These are phyloP conservation scores for Pythium coloratum DNA, from an alignment of 352 stramenopile species.

Conservation along the genomic window DNA sequence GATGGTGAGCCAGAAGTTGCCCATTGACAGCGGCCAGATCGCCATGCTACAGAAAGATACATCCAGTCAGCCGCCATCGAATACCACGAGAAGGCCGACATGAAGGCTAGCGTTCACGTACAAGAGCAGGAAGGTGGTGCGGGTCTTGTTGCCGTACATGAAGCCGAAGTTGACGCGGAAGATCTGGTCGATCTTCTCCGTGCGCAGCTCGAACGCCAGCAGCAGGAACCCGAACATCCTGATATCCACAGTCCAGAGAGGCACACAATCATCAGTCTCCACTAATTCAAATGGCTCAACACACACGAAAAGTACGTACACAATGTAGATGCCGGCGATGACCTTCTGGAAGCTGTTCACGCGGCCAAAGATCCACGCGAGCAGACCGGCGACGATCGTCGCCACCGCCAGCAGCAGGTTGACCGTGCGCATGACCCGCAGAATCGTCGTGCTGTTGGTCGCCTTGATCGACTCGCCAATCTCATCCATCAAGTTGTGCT, in stretches of 20 bases:
- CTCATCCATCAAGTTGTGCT: slow-evolving; percentile 83
- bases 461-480: slow-evolving; percentile 81
- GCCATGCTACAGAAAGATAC: slow-evolving; percentile 53
- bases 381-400: slow-evolving; percentile 66
- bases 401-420: slow-evolving; percentile 76
- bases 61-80: neutral
- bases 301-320: slow-evolving; percentile 42
- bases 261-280: neutral
- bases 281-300: neutral
- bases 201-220: slow-evolving; percentile 83
- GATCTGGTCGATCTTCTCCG: slow-evolving; percentile 75
- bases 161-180: slow-evolving; percentile 88
- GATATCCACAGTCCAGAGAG: neutral
- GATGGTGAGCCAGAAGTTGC: slow-evolving; percentile 89
- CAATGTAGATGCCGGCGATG: slow-evolving; percentile 87
- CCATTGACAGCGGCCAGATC: slow-evolving; percentile 89
- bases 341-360: slow-evolving; percentile 79
- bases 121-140: slow-evolving; percentile 88
- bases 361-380: slow-evolving; percentile 81
- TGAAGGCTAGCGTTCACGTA: slow-evolving; percentile 26
- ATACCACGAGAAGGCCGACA: neutral
- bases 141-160: slow-evolving; percentile 89
- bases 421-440: slow-evolving; percentile 74
- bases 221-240: slow-evolving; percentile 82
- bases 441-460: slow-evolving; percentile 79